Evolutionary conservation across 768 basidiomycete genomes (phyloP).

Genomic region (Russula olivacea): DNA sequence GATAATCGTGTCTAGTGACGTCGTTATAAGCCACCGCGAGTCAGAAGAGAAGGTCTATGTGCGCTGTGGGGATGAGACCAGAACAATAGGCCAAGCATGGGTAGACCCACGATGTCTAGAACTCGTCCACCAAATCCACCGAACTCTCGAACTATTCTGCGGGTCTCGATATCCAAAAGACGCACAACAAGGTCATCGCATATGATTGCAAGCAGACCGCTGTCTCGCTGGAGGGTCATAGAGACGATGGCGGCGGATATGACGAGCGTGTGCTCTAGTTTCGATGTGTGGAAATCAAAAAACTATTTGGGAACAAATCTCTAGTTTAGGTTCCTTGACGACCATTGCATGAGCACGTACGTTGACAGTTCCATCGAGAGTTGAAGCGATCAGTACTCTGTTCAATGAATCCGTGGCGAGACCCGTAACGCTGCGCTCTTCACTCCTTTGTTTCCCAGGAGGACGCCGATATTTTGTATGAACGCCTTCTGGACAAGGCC

Average conservation of each 20-base stretch:
- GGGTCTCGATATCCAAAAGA: constrained; percentile 87
- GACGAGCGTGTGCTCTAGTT: constrained; percentile 59
- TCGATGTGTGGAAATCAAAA: constrained; percentile 90
- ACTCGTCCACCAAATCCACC: constrained; percentile 77
- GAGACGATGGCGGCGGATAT: constrained; percentile 66
- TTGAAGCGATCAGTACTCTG: constrained; percentile 70
- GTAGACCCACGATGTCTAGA: constrained; percentile 71
- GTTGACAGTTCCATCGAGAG: constrained; percentile 83
- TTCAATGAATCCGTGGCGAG: constrained; percentile 85
- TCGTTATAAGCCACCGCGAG: constrained; percentile 86
- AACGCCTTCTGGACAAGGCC: constrained; percentile 53
- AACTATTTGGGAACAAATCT: constrained; percentile 49
- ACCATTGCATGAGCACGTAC: constrained; percentile 41
- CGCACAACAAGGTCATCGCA: constrained; percentile 87
- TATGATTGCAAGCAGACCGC: constrained; percentile 70
- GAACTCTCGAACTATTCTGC: constrained; percentile 82
- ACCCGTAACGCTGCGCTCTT: constrained; percentile 64
- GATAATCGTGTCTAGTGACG: constrained; percentile 86
- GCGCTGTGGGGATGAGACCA: background rate
- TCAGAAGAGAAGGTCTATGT: constrained; percentile 87
- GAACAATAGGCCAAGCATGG: background rate
- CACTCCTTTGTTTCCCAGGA: constrained; percentile 36
- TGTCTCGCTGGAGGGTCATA: constrained; percentile 75
- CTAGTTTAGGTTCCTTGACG: background rate
- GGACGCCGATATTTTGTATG: constrained; percentile 37